A percentile compares a stretch with the other conserved stretches of the same genome.
phyloP scores from a whole-genome alignment of 768 basidiomycete genomes.

The Podaxis pistillaris region DNA sequence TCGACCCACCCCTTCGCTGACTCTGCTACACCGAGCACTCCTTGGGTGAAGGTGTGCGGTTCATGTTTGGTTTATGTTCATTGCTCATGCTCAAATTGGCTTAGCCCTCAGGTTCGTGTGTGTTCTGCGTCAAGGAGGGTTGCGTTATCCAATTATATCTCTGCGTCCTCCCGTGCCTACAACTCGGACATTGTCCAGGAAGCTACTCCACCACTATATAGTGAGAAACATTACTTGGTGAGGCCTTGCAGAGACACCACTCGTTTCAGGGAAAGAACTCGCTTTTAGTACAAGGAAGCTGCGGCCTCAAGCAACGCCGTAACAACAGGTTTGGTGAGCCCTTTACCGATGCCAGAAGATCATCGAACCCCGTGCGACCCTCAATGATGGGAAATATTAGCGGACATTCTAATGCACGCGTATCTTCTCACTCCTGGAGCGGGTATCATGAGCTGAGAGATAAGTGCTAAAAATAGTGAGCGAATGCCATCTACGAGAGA shows the following conservation, averaged over 20 bases:
- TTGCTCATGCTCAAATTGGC: no score
- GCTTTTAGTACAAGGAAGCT: background rate
- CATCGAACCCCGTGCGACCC: background rate
- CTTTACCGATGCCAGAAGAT: background rate
- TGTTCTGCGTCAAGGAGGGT: no score
- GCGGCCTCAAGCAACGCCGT: background rate
- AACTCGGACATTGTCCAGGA: background rate
- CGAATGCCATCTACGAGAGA: background rate
- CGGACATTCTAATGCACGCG: background rate
- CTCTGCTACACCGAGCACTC: no score
- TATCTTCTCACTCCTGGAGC: background rate
- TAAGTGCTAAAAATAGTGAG: background rate
- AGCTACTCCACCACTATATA: background rate
- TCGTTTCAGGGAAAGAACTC: background rate
- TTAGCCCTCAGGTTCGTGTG: no score
- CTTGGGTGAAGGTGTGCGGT: no score
- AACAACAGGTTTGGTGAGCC: background rate
- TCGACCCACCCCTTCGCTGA: background rate
- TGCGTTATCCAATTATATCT: no score
- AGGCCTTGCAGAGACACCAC: background rate
- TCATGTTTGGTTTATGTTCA: no score
- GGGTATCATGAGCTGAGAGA: background rate
- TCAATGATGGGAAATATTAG: background rate
- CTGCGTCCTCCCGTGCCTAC: no score
- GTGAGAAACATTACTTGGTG: background rate